Evolutionary conservation across 805 yeast species (phyloP).

Genomic region (Candida nemodendra): DNA sequence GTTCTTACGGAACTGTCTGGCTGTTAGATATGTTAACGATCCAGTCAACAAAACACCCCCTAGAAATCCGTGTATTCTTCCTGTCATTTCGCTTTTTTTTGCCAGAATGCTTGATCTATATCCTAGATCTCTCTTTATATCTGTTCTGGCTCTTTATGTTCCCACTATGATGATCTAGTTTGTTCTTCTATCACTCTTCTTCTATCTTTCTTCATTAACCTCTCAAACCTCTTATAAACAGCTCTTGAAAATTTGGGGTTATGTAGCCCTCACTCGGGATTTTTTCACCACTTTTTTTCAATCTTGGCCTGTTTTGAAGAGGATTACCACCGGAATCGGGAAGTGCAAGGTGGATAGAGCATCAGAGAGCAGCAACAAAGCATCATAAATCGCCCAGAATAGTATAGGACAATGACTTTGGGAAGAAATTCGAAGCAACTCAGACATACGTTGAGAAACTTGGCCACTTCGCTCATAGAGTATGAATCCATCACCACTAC

Average conservation of each 20-base stretch:
- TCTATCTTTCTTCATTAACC: too few species aligned
- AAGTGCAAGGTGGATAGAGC: too few species aligned
- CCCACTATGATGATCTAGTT: too few species aligned
- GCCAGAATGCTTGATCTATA: too few species aligned
- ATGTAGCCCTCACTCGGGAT: constrained; percentile 3
- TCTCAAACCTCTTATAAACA: too few species aligned
- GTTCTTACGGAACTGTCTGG: constrained; percentile 50
- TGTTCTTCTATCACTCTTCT: too few species aligned
- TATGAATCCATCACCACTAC: constrained; percentile 74
- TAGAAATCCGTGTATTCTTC: constrained; percentile 54
- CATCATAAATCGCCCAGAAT: too few species aligned
- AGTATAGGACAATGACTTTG: constrained; percentile 30
- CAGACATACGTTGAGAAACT: constrained; percentile 57
- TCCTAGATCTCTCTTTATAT: too few species aligned
- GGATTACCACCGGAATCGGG: too few species aligned
- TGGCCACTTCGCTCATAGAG: constrained; percentile 65
- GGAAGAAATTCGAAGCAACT: constrained; percentile 52
- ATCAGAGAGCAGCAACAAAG: too few species aligned
- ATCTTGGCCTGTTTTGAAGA: not conserved
- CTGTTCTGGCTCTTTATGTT: too few species aligned
- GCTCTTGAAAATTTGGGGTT: not conserved
- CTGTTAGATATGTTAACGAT: constrained; percentile 60
- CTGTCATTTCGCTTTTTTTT: constrained; percentile 34
- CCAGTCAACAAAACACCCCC: constrained; percentile 64
- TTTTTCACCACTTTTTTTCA: constrained; percentile 1